A percentile compares a stretch with the other conserved stretches of the same genome.
These are phyloP conservation scores for Zygoascus bituminiphila DNA, from an alignment of 805 yeast genomes.

Conservation along the genomic window DNA sequence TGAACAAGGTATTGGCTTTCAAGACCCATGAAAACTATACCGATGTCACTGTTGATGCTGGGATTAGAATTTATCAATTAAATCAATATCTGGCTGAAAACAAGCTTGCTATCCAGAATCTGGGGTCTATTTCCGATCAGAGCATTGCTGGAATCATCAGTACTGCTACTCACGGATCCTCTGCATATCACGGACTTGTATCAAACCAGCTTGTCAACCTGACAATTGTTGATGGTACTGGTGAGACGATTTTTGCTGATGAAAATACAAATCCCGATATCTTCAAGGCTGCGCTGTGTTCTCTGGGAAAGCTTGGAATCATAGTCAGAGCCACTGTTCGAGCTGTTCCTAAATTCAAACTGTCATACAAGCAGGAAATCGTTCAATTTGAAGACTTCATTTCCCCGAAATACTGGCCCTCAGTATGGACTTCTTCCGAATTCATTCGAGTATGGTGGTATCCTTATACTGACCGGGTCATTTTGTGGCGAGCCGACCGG, in stretches of 20 bases:
- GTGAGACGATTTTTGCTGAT: conserved; percentile 61
- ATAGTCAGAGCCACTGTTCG: conserved; percentile 80
- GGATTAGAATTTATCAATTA: conserved; percentile 67
- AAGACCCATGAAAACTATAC: conserved; percentile 39
- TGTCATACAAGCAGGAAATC: conserved; percentile 74
- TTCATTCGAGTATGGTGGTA: conserved; percentile 96
- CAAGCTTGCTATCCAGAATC: conserved; percentile 76
- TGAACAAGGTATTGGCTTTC: conserved; percentile 42
- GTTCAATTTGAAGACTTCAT: conserved; percentile 68
- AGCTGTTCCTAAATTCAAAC: conserved; percentile 73
- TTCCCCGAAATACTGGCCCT: conserved; percentile 53
- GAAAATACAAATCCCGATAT: conserved; percentile 52
- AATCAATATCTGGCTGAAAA: conserved; percentile 54
- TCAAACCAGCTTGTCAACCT: conserved; percentile 79
- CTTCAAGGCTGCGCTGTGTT: conserved; percentile 74
- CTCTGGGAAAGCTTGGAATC: conserved; percentile 87
- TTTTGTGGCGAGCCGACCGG: conserved; percentile 84
- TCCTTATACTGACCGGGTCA: conserved; percentile 80
- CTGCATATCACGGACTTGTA: conserved; percentile 85
- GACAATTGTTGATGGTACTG: conserved; percentile 66
- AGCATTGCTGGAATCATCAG: conserved; percentile 92
- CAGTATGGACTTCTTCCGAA: conserved; percentile 82
- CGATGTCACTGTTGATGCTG: conserved; percentile 93
- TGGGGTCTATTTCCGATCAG: conserved; percentile 92
- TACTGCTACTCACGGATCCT: conserved; percentile 95